Conservation (phyloP, 1,139 yeast genomes). For the Spathaspora jeffriesii region DNA sequence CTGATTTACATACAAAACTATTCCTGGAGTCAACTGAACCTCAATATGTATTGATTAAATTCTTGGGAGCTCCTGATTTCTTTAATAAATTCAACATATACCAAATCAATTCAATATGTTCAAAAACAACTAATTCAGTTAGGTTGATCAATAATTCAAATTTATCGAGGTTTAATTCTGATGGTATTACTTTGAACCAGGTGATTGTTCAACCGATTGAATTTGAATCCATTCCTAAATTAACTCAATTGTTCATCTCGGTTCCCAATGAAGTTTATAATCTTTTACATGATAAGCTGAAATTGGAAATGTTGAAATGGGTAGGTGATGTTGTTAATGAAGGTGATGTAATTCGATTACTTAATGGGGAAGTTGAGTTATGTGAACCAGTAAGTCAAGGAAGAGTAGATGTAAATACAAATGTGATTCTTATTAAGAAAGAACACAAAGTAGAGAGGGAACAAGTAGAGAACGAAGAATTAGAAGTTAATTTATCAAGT, state of each 20-base stretch:
- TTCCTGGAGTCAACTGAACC: conserved; percentile 24
- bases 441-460: conserved; percentile 9
- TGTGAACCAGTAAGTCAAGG: conserved; percentile 83
- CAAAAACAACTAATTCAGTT: conserved; percentile 23
- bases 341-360: conserved; percentile 34
- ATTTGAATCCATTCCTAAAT: conserved; percentile 24
- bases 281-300: conserved; percentile 30
- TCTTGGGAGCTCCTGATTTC: conserved; percentile 47
- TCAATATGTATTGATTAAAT: conserved; percentile 32
- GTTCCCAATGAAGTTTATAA: conserved; percentile 48
- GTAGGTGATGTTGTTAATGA: conserved; percentile 32
- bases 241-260: conserved; percentile 35
- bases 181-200: conserved; percentile 33
- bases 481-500: conserved; percentile 31
- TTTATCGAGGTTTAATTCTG: conserved; percentile 30
- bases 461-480: conserved; percentile 11
- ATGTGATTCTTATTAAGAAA: conserved; percentile 46
- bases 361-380: conserved; percentile 53
- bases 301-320: conserved; percentile 26
- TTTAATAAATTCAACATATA: conserved; percentile 36
- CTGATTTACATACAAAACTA: conserved; percentile 32
- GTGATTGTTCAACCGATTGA: conserved; percentile 33
- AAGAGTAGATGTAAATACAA: conserved; percentile 38
- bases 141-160: conserved; percentile 39
- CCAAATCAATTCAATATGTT: conserved; percentile 33